Evolutionary conservation across 768 basidiomycete genomes (phyloP).

Genomic region (Gautieria morchelliformis): DNA sequence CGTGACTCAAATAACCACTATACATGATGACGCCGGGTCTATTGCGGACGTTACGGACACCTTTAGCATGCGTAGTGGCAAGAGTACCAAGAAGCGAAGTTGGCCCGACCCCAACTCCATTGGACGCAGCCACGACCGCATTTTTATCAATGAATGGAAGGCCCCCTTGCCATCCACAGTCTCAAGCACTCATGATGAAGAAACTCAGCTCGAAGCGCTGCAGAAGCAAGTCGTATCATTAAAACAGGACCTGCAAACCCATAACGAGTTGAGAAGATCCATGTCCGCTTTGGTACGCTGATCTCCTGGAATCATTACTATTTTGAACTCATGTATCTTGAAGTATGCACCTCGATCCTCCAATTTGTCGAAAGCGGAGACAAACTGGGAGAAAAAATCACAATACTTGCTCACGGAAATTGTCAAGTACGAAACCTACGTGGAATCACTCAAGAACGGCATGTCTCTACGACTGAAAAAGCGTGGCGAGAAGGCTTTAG

Average conservation of each 20-base stretch:
- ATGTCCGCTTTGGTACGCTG: slow-evolving; percentile 67
- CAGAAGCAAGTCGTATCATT: slow-evolving; percentile 69
- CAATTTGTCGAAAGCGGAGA: slow-evolving; percentile 65
- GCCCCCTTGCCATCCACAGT: slow-evolving; percentile 78
- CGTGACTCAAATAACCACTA: slow-evolving; percentile 16
- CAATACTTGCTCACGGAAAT: slow-evolving; percentile 85
- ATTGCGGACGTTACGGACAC: slow-evolving; percentile 46
- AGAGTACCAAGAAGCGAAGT: slow-evolving; percentile 61
- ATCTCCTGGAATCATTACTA: slow-evolving; percentile 7
- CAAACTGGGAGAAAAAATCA: slow-evolving; percentile 91
- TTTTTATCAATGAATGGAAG: slow-evolving; percentile 89
- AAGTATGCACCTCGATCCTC: slow-evolving; percentile 75
- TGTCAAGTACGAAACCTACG: slow-evolving; percentile 92
- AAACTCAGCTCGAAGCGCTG: slow-evolving; percentile 83
- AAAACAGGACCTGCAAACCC: slow-evolving; percentile 70
- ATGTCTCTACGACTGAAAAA: slow-evolving; percentile 82
- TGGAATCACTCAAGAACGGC: slow-evolving; percentile 77
- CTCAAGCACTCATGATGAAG: slow-evolving; percentile 82
- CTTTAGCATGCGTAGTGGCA: slow-evolving; percentile 65
- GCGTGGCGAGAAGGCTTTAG: slow-evolving; percentile 79
- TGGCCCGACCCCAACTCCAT: slow-evolving; percentile 62
- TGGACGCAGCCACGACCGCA: slow-evolving; percentile 58
- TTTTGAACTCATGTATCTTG: neutral
- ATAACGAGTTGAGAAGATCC: slow-evolving; percentile 74
- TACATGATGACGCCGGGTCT: slow-evolving; percentile 43